Conservation (phyloP, 2,329 filamentous ascomycete genomes). For the Fusarium floridanum region DNA sequence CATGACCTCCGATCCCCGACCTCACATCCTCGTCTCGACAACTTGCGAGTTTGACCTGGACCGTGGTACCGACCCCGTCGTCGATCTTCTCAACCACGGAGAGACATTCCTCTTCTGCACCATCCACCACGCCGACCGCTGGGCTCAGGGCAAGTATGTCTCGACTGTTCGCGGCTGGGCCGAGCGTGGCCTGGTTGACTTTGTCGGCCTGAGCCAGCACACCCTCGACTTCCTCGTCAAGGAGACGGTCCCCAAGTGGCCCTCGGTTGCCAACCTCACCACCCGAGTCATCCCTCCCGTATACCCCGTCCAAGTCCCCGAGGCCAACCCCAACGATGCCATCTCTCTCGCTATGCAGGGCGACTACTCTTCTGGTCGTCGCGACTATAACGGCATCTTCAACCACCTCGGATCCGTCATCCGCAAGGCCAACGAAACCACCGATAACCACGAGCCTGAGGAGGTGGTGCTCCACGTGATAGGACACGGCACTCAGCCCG, state of each 20-base stretch:
- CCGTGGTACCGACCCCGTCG: conserved; percentile 27
- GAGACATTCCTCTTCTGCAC: conserved; percentile 46
- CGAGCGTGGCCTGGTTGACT: conserved; percentile 40
- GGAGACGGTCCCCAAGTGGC: conserved; percentile 41
- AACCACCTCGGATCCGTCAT: conserved; percentile 42
- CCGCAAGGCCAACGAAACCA: conserved; percentile 33
- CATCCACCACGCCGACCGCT: conserved; percentile 47
- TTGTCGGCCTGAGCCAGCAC: conserved; percentile 47
- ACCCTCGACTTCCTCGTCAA: conserved; percentile 42
- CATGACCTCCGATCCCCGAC: conserved; percentile 23
- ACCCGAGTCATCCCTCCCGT: conserved; percentile 44
- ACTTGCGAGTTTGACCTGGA: conserved; percentile 47
- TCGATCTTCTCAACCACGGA: conserved; percentile 36
- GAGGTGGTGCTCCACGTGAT: conserved; percentile 44
- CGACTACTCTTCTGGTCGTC: conserved; percentile 45
- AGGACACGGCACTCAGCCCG: conserved; percentile 43
- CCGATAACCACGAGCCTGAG: conserved; percentile 9
- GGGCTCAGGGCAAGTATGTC: conserved; percentile 40
- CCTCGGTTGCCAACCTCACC: conserved; percentile 27
- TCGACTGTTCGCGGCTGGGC: conserved; percentile 37
- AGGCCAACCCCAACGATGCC: conserved; percentile 22
- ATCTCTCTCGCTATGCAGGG: conserved; percentile 47
- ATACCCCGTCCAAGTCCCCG: conserved; percentile 41
- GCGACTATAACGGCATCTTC: conserved; percentile 46
- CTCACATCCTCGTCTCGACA: conserved; percentile 46